Evolutionary conservation across 768 basidiomycete genomes (phyloP).

Genomic region (Boletus reticulatus): DNA sequence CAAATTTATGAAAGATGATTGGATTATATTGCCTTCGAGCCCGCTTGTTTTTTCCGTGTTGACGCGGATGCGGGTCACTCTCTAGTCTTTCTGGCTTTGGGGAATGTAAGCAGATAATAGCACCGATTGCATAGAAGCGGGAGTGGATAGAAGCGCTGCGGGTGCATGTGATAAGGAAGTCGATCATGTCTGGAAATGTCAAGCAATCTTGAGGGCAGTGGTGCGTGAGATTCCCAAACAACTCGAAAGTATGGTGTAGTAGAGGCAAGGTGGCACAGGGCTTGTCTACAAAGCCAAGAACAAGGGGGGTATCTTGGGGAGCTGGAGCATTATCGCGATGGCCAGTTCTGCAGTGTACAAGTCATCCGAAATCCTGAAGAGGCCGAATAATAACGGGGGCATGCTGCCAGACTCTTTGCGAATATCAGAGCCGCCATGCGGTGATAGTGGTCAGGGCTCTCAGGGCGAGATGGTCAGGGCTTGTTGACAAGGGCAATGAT

Average conservation of each 20-base stretch:
- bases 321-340: slow-evolving; percentile 43
- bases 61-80: slow-evolving; percentile 48
- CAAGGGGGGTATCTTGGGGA: slow-evolving; percentile 42
- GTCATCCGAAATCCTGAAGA: slow-evolving; percentile 48
- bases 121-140: slow-evolving; percentile 52
- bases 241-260: slow-evolving; percentile 48
- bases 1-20: too few relatives aligned
- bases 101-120: slow-evolving; percentile 47
- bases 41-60: too few relatives aligned
- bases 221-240: slow-evolving; percentile 42
- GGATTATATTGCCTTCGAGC: too few relatives aligned
- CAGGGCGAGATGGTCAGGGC: slow-evolving; percentile 48
- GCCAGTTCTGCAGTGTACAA: slow-evolving; percentile 44
- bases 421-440: slow-evolving; percentile 49
- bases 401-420: slow-evolving; percentile 45
- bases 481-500: slow-evolving; percentile 49
- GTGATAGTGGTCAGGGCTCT: slow-evolving; percentile 54
- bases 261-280: slow-evolving; percentile 40
- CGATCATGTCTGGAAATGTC: slow-evolving; percentile 40
- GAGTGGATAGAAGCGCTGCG: slow-evolving; percentile 52
- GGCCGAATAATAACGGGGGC: slow-evolving; percentile 40
- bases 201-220: slow-evolving; percentile 44
- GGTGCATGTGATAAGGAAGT: slow-evolving; percentile 54
- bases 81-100: slow-evolving; percentile 40
- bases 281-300: slow-evolving; percentile 41